Conservation (phyloP, 2,329 filamentous ascomycete genomes). For the Trichophyton rubrum region DNA sequence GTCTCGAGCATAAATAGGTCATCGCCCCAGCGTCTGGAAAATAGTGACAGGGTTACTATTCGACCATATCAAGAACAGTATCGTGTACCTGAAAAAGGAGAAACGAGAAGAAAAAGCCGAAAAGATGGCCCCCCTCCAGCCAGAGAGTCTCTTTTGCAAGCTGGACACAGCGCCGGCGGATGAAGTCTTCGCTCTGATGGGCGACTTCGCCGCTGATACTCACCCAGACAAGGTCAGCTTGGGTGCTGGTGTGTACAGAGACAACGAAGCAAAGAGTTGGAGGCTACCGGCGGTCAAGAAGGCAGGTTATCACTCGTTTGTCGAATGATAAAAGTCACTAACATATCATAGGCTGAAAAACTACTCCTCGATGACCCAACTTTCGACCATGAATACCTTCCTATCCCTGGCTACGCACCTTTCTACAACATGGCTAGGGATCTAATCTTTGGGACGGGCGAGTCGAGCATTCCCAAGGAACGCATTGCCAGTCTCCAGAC, state of each 20-base stretch:
- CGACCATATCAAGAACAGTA: not conserved
- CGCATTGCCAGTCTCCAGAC: conserved; percentile 65
- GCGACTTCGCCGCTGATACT: conserved; percentile 16
- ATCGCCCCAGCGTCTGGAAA: not conserved
- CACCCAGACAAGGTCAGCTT: conserved; percentile 28
- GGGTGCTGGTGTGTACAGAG: conserved; percentile 30
- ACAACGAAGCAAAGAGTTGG: conserved; percentile 28
- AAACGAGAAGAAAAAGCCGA: not conserved
- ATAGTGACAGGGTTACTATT: not conserved
- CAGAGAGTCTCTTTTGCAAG: conserved; percentile 13
- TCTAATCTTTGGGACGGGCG: conserved; percentile 53
- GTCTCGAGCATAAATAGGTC: not conserved
- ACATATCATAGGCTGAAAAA: conserved; percentile 56
- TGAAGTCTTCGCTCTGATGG: conserved; percentile 19
- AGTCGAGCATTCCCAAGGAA: conserved; percentile 17
- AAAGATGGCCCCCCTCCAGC: conserved; percentile 12
- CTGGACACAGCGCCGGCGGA: conserved; percentile 12
- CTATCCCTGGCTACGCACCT: conserved; percentile 71
- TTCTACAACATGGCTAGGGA: conserved; percentile 82
- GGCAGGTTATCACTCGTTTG: conserved; percentile 13
- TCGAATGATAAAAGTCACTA: not conserved
- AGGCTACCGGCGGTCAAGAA: conserved; percentile 26
- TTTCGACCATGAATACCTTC: conserved; percentile 93
- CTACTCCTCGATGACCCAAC: conserved; percentile 71
- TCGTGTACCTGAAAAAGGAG: not conserved